Percentiles rank a stretch among this genome's conserved stretches.
Evolutionary conservation across 768 basidiomycete genomes (phyloP).

Genomic region (Boletellus ananas): DNA sequence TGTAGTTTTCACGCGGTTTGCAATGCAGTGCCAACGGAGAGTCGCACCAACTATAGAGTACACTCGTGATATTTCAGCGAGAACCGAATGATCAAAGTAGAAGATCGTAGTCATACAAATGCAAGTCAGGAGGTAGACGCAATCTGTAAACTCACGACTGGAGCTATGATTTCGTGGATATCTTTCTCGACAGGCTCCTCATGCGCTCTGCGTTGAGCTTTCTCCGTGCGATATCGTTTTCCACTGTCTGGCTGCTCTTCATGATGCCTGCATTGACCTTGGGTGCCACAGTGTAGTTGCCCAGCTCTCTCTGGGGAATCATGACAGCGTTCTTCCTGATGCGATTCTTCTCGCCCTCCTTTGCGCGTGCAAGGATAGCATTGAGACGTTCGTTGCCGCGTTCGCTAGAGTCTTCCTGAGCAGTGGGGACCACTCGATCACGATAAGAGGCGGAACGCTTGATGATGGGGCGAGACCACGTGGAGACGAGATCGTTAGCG

Average conservation of each 20-base stretch:
- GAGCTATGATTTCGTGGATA: constrained; percentile 28
- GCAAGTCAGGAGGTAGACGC: not conserved
- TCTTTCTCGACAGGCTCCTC: constrained; percentile 55
- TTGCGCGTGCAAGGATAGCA: constrained; percentile 64
- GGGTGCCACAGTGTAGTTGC: constrained; percentile 80
- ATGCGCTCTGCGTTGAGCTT: constrained; percentile 72
- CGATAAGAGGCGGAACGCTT: constrained; percentile 82
- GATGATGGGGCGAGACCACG: constrained; percentile 90
- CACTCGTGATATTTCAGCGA: not conserved
- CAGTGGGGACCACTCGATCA: constrained; percentile 64
- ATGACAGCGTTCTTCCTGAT: constrained; percentile 76
- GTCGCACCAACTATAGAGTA: not conserved
- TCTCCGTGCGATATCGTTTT: constrained; percentile 69
- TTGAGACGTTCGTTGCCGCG: constrained; percentile 54
- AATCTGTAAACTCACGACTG: too few relatives aligned
- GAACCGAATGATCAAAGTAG: not conserved
- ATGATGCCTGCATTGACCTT: constrained; percentile 49
- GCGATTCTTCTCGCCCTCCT: constrained; percentile 63
- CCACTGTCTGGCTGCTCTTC: constrained; percentile 53
- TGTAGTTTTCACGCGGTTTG: too few relatives aligned
- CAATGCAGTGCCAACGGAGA: too few relatives aligned
- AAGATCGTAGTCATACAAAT: constrained; percentile 6
- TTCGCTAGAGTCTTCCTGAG: constrained; percentile 38
- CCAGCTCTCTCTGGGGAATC: constrained; percentile 74
- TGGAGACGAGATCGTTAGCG: constrained; percentile 78